Percentiles rank a stretch among this genome's conserved stretches.
phyloP scores from a whole-genome alignment of 2,329 filamentous ascomycete genomes.

The Pseudogymnoascus sp. region DNA sequence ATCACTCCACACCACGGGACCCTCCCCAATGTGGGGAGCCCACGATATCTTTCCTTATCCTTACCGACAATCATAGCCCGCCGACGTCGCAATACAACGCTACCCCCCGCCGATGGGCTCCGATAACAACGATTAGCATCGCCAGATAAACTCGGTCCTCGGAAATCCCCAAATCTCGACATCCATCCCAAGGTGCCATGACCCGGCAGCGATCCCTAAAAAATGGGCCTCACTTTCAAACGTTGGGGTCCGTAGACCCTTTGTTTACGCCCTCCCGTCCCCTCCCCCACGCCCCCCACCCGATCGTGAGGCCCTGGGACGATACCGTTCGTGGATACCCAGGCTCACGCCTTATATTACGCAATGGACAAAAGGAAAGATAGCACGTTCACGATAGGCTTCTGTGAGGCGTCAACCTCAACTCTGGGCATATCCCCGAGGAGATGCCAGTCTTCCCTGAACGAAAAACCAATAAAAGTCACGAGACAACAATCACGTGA shows the following conservation, averaged over 20 bases:
- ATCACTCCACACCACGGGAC: neutral
- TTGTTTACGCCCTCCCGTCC: neutral
- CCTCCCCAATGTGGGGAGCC: neutral
- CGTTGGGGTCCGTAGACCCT: neutral
- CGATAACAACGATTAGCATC: neutral
- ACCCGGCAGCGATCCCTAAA: neutral
- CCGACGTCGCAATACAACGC: neutral
- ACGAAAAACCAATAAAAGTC: neutral
- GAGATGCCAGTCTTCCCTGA: neutral
- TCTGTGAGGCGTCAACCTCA: neutral
- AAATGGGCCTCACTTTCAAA: neutral
- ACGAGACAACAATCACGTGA: neutral
- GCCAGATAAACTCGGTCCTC: neutral
- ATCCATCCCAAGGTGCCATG: neutral
- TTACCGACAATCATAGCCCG: neutral
- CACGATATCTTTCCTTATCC: neutral
- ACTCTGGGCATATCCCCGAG: neutral
- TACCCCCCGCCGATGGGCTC: neutral
- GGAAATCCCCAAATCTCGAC: neutral
- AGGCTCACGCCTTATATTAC: neutral
- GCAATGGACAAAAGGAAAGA: neutral
- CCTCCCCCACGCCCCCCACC: neutral
- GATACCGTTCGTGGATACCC: neutral
- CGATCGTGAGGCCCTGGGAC: neutral
- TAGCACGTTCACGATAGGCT: neutral